Percentiles rank a stretch among this genome's conserved stretches.
phyloP scores from a whole-genome alignment of 2,329 filamentous ascomycete genomes.

The Cytospora piceae region DNA sequence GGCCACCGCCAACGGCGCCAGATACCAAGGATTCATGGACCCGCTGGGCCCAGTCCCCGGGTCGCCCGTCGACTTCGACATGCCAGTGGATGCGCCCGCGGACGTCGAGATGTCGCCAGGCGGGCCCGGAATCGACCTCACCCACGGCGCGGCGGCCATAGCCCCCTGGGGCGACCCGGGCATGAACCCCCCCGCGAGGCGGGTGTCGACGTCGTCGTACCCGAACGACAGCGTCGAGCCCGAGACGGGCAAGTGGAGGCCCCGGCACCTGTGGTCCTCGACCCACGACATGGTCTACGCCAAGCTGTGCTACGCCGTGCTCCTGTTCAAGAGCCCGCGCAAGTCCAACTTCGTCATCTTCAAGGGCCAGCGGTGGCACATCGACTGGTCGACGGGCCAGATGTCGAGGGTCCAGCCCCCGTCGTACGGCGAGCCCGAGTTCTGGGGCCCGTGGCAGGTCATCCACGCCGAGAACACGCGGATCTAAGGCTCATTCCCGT shows the following conservation, averaged over 20 bases:
- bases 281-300: constrained; percentile 63
- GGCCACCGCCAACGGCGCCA: constrained; percentile 34
- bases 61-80: constrained; percentile 10
- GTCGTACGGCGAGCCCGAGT: constrained; percentile 55
- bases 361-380: constrained; percentile 61
- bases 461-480: constrained; percentile 54
- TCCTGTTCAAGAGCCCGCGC: constrained; percentile 59
- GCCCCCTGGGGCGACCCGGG: constrained; percentile 13
- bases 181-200: constrained; percentile 35
- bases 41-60: constrained; percentile 14
- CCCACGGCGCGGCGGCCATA: constrained; percentile 13
- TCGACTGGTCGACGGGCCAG: constrained; percentile 62
- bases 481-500: constrained; percentile 39
- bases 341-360: constrained; percentile 62
- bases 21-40: constrained; percentile 33
- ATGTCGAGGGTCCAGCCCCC: constrained; percentile 59
- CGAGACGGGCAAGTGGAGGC: constrained; percentile 59
- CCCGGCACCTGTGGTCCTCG: constrained; percentile 57
- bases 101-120: constrained; percentile 28
- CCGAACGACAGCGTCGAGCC: constrained; percentile 51
- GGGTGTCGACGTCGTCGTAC: constrained; percentile 51
- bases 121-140: constrained; percentile 30
- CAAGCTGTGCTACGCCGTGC: constrained; percentile 62
- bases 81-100: constrained; percentile 11
- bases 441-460: constrained; percentile 54